These are phyloP conservation scores for Penicillium sp. DNA, from an alignment of 2,329 filamentous ascomycete genomes.

Conservation along the genomic window DNA sequence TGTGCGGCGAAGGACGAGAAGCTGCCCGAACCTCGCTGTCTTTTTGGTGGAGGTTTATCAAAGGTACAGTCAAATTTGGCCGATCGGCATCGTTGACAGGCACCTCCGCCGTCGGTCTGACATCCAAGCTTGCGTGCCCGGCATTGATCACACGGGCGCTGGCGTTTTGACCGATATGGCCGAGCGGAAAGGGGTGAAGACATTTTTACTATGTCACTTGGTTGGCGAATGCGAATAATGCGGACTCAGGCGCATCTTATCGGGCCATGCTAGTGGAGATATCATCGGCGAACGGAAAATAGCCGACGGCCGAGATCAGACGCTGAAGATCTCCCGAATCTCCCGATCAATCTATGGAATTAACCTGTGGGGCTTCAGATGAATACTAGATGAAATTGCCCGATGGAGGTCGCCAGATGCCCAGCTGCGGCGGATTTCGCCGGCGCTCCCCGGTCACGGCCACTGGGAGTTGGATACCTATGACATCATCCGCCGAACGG, in stretches of 20 bases:
- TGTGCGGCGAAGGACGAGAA: conserved; percentile 8
- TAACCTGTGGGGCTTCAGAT: too few relatives aligned
- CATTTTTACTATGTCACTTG: conserved; percentile 13
- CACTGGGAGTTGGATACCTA: neutral
- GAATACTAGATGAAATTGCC: neutral
- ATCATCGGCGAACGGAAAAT: neutral
- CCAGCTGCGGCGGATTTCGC: neutral
- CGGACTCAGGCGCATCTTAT: conserved; percentile 7
- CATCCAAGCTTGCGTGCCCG: conserved; percentile 33
- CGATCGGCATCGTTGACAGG: conserved; percentile 28
- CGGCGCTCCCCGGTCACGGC: too few relatives aligned
- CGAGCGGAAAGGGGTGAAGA: conserved; percentile 19
- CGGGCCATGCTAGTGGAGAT: neutral
- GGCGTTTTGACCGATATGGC: conserved; percentile 35
- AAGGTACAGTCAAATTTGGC: conserved; percentile 27
- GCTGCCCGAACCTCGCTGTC: conserved; percentile 15
- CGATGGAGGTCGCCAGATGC: neutral
- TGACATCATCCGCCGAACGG: conserved; percentile 4
- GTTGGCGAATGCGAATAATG: conserved; percentile 6
- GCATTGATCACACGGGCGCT: conserved; percentile 35
- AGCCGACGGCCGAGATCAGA: neutral
- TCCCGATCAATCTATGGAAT: too few relatives aligned
- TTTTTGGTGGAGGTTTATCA: conserved; percentile 24
- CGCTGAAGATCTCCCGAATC: neutral
- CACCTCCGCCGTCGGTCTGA: conserved; percentile 23